Base-by-base conservation (phyloP, 305 asterid species). In the Nicotiana rustica region DNA sequence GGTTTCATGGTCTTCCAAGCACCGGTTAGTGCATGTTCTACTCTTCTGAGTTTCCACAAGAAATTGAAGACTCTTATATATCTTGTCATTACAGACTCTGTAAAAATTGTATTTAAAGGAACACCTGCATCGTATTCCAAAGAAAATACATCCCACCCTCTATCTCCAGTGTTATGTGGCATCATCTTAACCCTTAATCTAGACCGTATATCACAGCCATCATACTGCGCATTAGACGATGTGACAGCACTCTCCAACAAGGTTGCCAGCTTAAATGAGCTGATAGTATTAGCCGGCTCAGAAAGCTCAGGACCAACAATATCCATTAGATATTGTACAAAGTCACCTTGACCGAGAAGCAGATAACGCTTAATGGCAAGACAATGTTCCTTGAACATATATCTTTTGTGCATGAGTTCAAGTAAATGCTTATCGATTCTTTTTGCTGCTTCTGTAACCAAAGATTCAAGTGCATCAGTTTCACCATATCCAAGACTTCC, bases 131-230 rank as follows among this genome's bases (percentile, higher is more conserved):
- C 97, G 66, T 95, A 96, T 85, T 96, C 99, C 92, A 96, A 85
- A 10, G 99, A 96, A 86, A 94, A 96, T 64, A 96, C 99, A 87
- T 96, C 99, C 99, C 99, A 96, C 62, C 98, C 99, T 88, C 94
- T 92, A 81, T 96, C 99, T 81, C 99, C 99, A 1, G 93, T 82
- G 80, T 92, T 93, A 87, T 95, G 98, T 10, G 97, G 99, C 97
- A 96, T 90, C 98, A 96, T 90, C 88, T 95, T 96, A 82, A 97
- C 98, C 89, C 98, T 90, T 87, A 97, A 88, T 84, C 98, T 89
- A 77, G 95, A 96, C 41, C 95, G 92, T 85, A 97, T 89, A 86
- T 95, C 98, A 78, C 90, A 91, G 87, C 94, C 98, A 84, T 97
- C 99, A 55, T 95, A 97, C 85, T 97, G 99, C 7, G 98, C 99